phyloP scores from a whole-genome alignment of 2,329 filamentous ascomycete species.

The Aspergillus sp. region DNA sequence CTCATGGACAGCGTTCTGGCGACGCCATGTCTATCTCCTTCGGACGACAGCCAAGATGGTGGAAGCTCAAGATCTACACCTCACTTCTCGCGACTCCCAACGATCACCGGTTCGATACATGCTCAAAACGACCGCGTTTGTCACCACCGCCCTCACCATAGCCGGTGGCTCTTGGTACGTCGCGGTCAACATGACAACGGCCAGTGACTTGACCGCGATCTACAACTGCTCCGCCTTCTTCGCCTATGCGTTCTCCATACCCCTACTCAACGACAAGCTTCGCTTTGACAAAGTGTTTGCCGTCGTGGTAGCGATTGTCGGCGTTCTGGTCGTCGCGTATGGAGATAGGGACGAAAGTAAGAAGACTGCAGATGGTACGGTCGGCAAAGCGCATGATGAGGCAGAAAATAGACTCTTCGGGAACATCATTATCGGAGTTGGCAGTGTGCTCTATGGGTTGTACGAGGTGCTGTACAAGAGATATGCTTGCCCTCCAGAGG shows the following conservation, averaged over 20 bases:
- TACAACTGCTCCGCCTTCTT: conserved; percentile 99
- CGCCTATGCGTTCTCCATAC: conserved; percentile 94
- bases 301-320: conserved; percentile 81
- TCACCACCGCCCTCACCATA: conserved; percentile 83
- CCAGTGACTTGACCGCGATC: conserved; percentile 92
- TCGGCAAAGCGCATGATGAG: conserved; percentile 50
- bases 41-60: conserved; percentile 80
- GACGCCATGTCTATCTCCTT: conserved; percentile 65
- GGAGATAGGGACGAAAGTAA: conserved; percentile 69
- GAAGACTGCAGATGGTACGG: conserved; percentile 28
- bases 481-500: conserved; percentile 88
- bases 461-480: conserved; percentile 98
- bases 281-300: conserved; percentile 82
- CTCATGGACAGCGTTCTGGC: conserved; percentile 85
- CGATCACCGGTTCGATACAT: conserved; percentile 69
- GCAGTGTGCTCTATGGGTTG: conserved; percentile 89
- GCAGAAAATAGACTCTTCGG: conserved; percentile 72
- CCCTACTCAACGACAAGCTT: conserved; percentile 80
- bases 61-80: conserved; percentile 71
- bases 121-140: conserved; percentile 72
- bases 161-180: conserved; percentile 95
- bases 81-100: conserved; percentile 46
- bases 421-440: conserved; percentile 88
- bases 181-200: conserved; percentile 88
- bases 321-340: conserved; percentile 93